Percentiles rank a stretch among this genome's conserved stretches.
Evolutionary conservation across 345 rosid species (phyloP).

Genomic region (Brassica rapa): DNA sequence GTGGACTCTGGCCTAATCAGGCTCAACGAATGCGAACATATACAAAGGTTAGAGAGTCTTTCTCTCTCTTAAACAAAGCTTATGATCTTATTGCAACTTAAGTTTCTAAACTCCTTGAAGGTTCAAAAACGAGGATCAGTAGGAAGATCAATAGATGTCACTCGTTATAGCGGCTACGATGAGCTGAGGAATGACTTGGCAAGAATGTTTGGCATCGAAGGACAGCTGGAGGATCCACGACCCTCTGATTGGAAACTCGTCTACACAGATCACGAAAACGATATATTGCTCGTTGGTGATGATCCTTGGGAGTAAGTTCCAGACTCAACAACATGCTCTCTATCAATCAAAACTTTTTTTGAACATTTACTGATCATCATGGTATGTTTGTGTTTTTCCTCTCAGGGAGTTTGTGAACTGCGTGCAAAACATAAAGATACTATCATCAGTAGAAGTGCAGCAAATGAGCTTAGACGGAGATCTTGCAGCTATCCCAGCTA

Average conservation of each 20-base stretch:
- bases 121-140: constrained; percentile 97
- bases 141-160: constrained; percentile 93
- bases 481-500: constrained; percentile 66
- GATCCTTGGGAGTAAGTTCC: constrained; percentile 98
- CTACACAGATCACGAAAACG: constrained; percentile 89
- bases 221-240: constrained; percentile 90
- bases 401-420: constrained; percentile 54
- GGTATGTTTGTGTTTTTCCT: too few relatives aligned
- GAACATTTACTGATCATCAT: not conserved
- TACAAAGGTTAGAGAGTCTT: too few relatives aligned
- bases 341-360: not conserved
- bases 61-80: too few relatives aligned
- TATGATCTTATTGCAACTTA: too few relatives aligned
- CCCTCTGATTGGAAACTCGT: constrained; percentile 94
- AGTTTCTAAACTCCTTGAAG: too few relatives aligned
- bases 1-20: constrained; percentile 85
- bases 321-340: too few relatives aligned
- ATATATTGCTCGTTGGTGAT: constrained; percentile 91
- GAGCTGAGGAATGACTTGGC: constrained; percentile 88
- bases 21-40: constrained; percentile 88
- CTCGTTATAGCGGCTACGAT: constrained; percentile 75
- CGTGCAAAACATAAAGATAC: constrained; percentile 86
- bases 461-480: constrained; percentile 96
- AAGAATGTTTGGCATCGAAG: constrained; percentile 96
- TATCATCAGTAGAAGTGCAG: constrained; percentile 91